Conservation (phyloP, 768 basidiomycete genomes). For the Rhodotorula taiwanensis region DNA sequence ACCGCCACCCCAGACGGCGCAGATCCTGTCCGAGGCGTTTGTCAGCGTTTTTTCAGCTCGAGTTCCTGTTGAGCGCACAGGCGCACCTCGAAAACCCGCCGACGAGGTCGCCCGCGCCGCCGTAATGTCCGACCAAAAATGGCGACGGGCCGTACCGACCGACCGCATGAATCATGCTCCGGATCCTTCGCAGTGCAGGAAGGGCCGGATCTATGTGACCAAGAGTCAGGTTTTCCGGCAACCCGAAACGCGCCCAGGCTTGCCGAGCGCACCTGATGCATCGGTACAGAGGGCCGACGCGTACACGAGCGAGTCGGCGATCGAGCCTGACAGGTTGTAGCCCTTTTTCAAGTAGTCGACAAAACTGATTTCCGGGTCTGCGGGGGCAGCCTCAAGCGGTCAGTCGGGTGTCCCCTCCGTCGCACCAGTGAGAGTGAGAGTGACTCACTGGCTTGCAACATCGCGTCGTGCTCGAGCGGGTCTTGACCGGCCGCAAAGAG, state of each 20-base stretch:
- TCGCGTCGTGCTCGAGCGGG: conserved; percentile 47
- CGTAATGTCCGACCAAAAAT: conserved; percentile 91
- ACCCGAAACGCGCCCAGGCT: not conserved
- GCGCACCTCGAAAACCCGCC: conserved; percentile 64
- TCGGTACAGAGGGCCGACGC: conserved; percentile 29
- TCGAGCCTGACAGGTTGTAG: conserved; percentile 5
- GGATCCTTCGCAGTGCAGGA: conserved; percentile 62
- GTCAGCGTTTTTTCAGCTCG: conserved; percentile 41
- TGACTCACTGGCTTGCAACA: conserved; percentile 18
- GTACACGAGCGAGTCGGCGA: conserved; percentile 26
- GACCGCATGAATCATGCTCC: conserved; percentile 64
- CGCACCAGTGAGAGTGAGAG: no score
- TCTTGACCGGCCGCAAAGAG: conserved; percentile 58
- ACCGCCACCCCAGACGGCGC: conserved; percentile 61
- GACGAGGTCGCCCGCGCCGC: conserved; percentile 80
- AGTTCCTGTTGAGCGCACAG: not conserved
- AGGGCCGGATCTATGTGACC: conserved; percentile 56
- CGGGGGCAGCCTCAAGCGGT: not conserved
- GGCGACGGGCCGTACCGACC: conserved; percentile 82
- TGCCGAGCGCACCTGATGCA: conserved; percentile 1
- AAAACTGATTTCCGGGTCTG: conserved; percentile 25
- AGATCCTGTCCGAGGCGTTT: conserved; percentile 44
- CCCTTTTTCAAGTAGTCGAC: conserved; percentile 16
- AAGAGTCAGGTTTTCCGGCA: not conserved
- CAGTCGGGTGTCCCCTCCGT: not conserved